Conservation (phyloP, 208 protist species). For the Strigomonas oncopelti region DNA sequence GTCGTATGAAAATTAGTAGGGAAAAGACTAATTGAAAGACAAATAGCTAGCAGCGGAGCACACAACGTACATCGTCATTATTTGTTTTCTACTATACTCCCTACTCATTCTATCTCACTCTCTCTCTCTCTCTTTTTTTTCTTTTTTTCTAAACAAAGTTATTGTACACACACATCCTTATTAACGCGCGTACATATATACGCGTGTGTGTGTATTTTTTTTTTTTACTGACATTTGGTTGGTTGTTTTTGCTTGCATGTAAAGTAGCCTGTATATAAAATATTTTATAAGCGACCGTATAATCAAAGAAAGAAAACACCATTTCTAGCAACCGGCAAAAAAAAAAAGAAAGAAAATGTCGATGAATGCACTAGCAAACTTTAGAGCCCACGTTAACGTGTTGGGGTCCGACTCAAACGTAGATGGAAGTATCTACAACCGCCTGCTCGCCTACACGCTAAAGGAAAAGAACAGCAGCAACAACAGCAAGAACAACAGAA, state of each 20-base stretch:
- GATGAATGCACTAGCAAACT: neutral
- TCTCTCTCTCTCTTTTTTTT: neutral
- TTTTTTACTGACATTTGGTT: too few relatives aligned
- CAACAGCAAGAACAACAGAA: too few relatives aligned
- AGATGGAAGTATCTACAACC: neutral
- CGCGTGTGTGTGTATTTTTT: neutral
- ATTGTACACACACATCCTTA: too few relatives aligned
- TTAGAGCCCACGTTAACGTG: slow-evolving; percentile 3
- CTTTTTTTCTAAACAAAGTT: neutral
- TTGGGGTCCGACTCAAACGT: slow-evolving; percentile 2
- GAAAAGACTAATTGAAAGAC: too few relatives aligned
- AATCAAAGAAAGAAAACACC: slow-evolving; percentile 12
- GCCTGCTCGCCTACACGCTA: neutral
- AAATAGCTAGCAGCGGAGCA: too few relatives aligned
- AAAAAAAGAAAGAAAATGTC: slow-evolving; percentile 19
- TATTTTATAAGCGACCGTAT: too few relatives aligned
- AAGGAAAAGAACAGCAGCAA: too few relatives aligned
- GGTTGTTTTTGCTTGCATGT: neutral
- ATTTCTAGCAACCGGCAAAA: neutral
- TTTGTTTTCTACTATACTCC: too few relatives aligned
- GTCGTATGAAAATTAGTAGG: too few relatives aligned
- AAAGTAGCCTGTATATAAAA: neutral
- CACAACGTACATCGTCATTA: too few relatives aligned
- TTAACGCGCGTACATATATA: too few relatives aligned
- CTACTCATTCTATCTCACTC: neutral